Base-by-base conservation (phyloP, 1,139 yeast genomes). In the Pichia terricola region DNA sequence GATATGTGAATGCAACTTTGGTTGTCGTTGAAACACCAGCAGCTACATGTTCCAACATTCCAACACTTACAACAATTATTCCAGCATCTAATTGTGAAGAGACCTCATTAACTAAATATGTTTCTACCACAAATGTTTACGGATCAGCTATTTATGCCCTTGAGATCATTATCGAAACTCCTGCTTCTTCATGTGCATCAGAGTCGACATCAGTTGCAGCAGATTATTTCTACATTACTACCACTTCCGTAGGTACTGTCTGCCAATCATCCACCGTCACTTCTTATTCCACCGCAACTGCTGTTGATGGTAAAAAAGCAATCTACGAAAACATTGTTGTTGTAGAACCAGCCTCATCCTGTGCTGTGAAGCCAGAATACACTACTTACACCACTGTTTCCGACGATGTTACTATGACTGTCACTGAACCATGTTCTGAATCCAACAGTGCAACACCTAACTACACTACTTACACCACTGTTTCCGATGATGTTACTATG, bases 1-100 rank as follows among this genome's bases (percentile, higher is more conserved):
- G 11, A n/a, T 43, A 43, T 30, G 16, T 40, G 3, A 43, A 43
- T 37, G 43, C 45, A 16, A 43, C 45, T 5, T 37, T 40, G 26
- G 28, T 43, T 22, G 34, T 43, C 11, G 16, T 40, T 33, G 45
- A 40, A 31, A 37, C 37, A 6, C 39, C 40, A n/a, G 28, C 34
- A 2, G n/a, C 22, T 6, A n/a, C 42, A 9, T 39, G 41, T 22
- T 26, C n/a, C 3, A 11, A 36, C 3, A 22, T 36, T 6, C 33
- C 38, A 36, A 36, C 38, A 2, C 7, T 36, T 5, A 27, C 26
- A 7, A 36, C 38, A 8, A 27, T 26, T 11, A n/a, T 36, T 16
- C 22, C 33, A 16, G 5, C 38, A n/a, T 3, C 37, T n/a, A 22
- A n/a, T 34, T 9, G 34, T 35, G 34, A 2, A 11, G 11, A 30